Evolutionary conservation across 164 flowering plant species (phyloP), one percentile per base, ranked within the genome.

Genomic region (Platanus orientalis): DNA sequence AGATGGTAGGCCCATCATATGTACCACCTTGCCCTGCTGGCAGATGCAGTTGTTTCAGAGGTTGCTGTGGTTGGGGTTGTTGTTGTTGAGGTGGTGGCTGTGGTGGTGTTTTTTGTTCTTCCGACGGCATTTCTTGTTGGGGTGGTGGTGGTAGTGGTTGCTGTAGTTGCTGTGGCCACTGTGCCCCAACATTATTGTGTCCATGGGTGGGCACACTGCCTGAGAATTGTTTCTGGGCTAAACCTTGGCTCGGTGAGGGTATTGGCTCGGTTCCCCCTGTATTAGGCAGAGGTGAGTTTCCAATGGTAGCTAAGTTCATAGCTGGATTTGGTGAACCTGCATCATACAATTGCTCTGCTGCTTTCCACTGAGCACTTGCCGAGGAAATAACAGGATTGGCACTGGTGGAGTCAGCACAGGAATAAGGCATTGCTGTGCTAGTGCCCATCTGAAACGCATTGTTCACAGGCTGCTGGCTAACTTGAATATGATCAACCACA

Each of bases 211-310:
- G 32, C 2, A 75, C 63, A 62, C 73, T 65, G 56, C 80, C 86
- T 54, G 92, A 75, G 56, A 73, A 76, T 62, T 81, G 91, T 63
- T 78, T 71, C 49, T 83, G 87, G 56, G 68, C 72, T 66, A 73
- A 24, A 23, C 80, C 80, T 60, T 72, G 84, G 61, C 64, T 64
- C 0, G 63, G 60, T 17, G 72, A 57, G 45, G 78, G 56, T 10
- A 64, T 39, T 42, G 76, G 62, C 67, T 87, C 92, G 61, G 62
- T 64, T 62, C 60, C 55, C 54, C 47, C 55, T 63, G 74, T 54
- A 58, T 44, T 63, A 57, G 47, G 64, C 61, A 28, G 73, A 52
- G 71, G 63, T 45, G 69, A 26, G 59, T 81, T 75, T 49, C 80
- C 80, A 12, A 67, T 30, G 10, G 83, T 45, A 58, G 81, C 70